These are phyloP conservation scores for Leccinum subspadiceum DNA, from an alignment of 1,284 basidiomycete genomes.

Conservation along the genomic window DNA sequence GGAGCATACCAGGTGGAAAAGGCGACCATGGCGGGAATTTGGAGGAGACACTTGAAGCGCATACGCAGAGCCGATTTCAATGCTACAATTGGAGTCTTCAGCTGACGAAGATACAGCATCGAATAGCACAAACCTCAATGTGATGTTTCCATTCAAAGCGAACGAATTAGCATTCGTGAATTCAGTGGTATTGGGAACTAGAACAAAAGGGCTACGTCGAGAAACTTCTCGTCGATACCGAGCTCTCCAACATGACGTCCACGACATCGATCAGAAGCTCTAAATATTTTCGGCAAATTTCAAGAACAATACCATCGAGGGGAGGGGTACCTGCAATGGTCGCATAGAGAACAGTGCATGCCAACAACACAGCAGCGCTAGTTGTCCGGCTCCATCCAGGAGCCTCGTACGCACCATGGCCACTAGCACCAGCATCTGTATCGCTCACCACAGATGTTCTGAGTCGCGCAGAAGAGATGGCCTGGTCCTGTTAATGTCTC, in stretches of 20 bases:
- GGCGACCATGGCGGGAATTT: slow-evolving; percentile 98
- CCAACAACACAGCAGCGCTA: slow-evolving; percentile 84
- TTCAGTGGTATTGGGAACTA: slow-evolving; percentile 98
- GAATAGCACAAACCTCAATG: slow-evolving; percentile 70
- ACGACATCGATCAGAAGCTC: slow-evolving; percentile 96
- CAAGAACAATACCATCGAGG: background rate
- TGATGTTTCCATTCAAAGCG: slow-evolving; percentile 96
- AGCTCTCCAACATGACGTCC: slow-evolving; percentile 91
- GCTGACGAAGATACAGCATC: background rate
- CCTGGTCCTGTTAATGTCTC: slow-evolving; percentile 66
- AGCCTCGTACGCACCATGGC: slow-evolving; percentile 87
- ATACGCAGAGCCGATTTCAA: slow-evolving; percentile 99
- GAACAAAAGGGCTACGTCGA: slow-evolving; percentile 93
- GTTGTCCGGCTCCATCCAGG: slow-evolving; percentile 91
- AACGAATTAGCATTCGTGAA: slow-evolving; percentile 99
- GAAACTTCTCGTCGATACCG: slow-evolving; percentile 97
- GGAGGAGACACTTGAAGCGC: slow-evolving; percentile 94
- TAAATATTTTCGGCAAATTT: slow-evolving; percentile 30
- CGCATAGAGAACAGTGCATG: slow-evolving; percentile 92
- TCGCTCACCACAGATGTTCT: slow-evolving; percentile 33
- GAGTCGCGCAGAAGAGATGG: slow-evolving; percentile 47
- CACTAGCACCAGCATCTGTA: slow-evolving; percentile 47
- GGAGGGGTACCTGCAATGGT: slow-evolving; percentile 81
- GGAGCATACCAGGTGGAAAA: slow-evolving; percentile 95
- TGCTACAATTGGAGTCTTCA: slow-evolving; percentile 48